These are phyloP conservation scores for Dioscorea cayenensis DNA, from an alignment of 116 monocot species.

Conservation along the genomic window DNA sequence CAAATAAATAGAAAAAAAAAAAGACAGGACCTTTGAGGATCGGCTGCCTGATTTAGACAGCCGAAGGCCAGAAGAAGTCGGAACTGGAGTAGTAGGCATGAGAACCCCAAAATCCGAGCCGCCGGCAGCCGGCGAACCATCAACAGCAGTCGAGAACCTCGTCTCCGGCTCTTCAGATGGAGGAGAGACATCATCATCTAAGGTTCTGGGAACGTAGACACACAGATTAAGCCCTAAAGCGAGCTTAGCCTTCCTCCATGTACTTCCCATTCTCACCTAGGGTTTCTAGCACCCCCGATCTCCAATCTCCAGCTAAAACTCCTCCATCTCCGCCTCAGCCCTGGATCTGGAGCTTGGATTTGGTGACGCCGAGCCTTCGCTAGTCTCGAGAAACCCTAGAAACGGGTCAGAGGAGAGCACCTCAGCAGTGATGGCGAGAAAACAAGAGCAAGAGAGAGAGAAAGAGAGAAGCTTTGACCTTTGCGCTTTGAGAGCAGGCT, in stretches of 20 bases:
- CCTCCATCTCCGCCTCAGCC: neutral
- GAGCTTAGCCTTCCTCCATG: slow-evolving; percentile 23
- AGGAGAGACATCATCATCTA: slow-evolving; percentile 14
- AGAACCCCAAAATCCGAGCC: slow-evolving; percentile 8
- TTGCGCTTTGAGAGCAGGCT: neutral
- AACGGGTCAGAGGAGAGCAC: neutral
- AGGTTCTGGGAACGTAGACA: slow-evolving; percentile 19
- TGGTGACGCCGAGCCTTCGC: neutral
- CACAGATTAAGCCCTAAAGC: slow-evolving; percentile 19
- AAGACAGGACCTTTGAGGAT: slow-evolving; percentile 32
- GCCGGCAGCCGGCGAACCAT: slow-evolving; percentile 6
- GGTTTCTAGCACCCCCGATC: neutral
- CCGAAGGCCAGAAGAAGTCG: slow-evolving; percentile 32
- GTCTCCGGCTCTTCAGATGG: slow-evolving; percentile 4
- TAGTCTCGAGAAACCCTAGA: neutral
- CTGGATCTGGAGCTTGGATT: neutral
- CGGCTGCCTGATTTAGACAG: slow-evolving; percentile 42
- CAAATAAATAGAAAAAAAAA: neutral
- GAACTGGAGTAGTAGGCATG: slow-evolving; percentile 38
- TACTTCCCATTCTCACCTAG: slow-evolving; percentile 6
- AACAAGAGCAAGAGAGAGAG: neutral
- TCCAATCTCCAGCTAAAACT: neutral
- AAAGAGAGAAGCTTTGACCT: neutral
- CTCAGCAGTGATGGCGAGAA: neutral
- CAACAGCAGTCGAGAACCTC: slow-evolving; percentile 4